A percentile compares a stretch with the other conserved stretches of the same genome.
phyloP scores from a whole-genome alignment of 495 filamentous ascomycete genomes.

The Penicillium flavigenum region DNA sequence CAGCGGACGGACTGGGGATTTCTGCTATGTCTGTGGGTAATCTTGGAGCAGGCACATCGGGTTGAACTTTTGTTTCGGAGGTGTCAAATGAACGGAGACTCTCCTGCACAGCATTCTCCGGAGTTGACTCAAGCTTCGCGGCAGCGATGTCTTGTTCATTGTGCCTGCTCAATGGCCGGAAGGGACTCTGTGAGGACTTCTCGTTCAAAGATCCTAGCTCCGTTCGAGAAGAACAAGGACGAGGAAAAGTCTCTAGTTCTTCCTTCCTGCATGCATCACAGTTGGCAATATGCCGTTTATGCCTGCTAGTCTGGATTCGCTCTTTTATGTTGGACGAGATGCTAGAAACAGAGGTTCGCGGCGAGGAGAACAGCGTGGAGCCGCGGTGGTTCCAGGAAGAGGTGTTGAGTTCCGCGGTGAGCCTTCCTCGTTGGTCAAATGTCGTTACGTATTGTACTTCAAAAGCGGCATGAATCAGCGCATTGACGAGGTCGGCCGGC shows the following conservation, averaged over 20 bases:
- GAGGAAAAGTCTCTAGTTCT: constrained; percentile 17
- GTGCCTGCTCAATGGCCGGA: constrained; percentile 1
- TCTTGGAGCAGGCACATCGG: background rate
- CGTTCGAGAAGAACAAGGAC: constrained; percentile 8
- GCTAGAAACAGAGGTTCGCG: constrained; percentile 24
- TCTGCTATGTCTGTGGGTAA: constrained; percentile 5
- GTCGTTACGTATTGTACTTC: constrained; percentile 50
- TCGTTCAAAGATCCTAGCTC: constrained; percentile 12
- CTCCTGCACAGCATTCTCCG: background rate
- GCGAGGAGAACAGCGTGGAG: constrained; percentile 25
- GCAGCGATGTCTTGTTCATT: background rate
- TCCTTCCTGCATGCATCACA: constrained; percentile 53
- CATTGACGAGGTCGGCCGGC: constrained; percentile 36
- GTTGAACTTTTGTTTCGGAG: constrained; percentile 3
- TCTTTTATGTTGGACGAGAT: constrained; percentile 30
- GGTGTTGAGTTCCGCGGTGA: constrained; percentile 38
- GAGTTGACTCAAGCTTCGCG: background rate
- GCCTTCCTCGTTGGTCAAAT: constrained; percentile 30
- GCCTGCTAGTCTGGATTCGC: constrained; percentile 20
- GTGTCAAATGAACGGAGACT: constrained; percentile 2
- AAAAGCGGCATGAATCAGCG: constrained; percentile 51
- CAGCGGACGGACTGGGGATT: background rate
- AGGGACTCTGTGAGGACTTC: constrained; percentile 13
- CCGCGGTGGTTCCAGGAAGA: constrained; percentile 33
- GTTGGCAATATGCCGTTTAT: constrained; percentile 43